Evolutionary conservation across 257 asterid genomes (phyloP).

Genomic region (Plantago major): DNA sequence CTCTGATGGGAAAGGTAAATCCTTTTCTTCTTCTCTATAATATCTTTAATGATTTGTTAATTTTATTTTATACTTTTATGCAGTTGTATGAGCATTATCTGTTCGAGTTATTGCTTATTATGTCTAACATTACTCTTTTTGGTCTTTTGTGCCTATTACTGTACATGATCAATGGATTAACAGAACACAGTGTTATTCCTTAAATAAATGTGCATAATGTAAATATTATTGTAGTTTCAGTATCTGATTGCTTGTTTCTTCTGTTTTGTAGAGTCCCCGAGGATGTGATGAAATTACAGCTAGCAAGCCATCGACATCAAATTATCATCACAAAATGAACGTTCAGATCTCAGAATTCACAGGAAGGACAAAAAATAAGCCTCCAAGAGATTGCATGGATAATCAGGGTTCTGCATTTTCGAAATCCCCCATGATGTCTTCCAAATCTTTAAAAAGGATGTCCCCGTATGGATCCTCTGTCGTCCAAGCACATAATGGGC

Average conservation of each 20-base stretch:
- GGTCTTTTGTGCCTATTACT: conserved; percentile 7
- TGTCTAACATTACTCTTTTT: background rate
- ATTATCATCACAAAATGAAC: conserved; percentile 24
- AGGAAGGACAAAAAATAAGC: conserved; percentile 25
- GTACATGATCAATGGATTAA: background rate
- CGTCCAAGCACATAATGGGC: conserved; percentile 40
- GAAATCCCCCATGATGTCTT: conserved; percentile 28
- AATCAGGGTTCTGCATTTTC: conserved; percentile 18
- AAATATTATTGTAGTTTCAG: background rate
- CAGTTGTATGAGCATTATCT: background rate
- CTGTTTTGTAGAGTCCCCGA: conserved; percentile 38
- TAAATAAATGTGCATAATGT: background rate
- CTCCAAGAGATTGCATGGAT: conserved; percentile 20
- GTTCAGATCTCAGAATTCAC: conserved; percentile 29
- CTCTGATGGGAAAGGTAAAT: conserved; percentile 49
- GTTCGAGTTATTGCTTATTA: background rate
- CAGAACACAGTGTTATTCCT: background rate
- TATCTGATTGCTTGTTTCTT: conserved; percentile 25
- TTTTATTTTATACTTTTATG: background rate
- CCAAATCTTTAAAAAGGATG: conserved; percentile 36
- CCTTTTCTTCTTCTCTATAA: conserved; percentile 10
- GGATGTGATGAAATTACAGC: conserved; percentile 31
- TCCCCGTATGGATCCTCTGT: conserved; percentile 40
- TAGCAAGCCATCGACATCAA: conserved; percentile 34
- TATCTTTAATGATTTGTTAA: background rate